Evolutionary conservation across 2,329 filamentous ascomycete species (phyloP).

Genomic region (Ophiostoma angusticollis): DNA sequence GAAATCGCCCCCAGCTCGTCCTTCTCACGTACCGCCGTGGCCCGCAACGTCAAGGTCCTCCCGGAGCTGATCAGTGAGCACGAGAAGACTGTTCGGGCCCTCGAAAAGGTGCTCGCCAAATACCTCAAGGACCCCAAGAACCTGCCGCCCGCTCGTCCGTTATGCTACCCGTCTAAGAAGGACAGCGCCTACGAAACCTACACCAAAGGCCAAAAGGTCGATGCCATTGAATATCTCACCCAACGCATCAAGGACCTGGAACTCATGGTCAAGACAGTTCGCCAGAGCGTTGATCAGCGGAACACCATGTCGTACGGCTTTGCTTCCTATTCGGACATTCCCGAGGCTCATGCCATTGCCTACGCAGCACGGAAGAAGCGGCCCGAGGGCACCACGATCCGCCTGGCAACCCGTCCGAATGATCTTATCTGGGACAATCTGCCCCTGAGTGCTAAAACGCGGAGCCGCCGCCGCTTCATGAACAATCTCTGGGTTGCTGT

Average conservation of each 20-base stretch:
- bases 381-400: slow-evolving; percentile 63
- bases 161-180: slow-evolving; percentile 67
- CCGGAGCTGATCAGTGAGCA: slow-evolving; percentile 78
- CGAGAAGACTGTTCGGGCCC: slow-evolving; percentile 61
- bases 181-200: slow-evolving; percentile 55
- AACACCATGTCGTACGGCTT: slow-evolving; percentile 89
- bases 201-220: slow-evolving; percentile 61
- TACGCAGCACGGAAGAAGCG: slow-evolving; percentile 70
- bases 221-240: slow-evolving; percentile 89
- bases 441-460: slow-evolving; percentile 52
- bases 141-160: slow-evolving; percentile 63
- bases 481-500: slow-evolving; percentile 76
- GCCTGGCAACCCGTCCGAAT: slow-evolving; percentile 70
- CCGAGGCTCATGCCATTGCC: slow-evolving; percentile 77
- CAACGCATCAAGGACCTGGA: slow-evolving; percentile 74
- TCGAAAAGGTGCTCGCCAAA: slow-evolving; percentile 75
- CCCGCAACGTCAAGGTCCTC: slow-evolving; percentile 82
- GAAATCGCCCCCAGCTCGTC: slow-evolving; percentile 65
- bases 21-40: slow-evolving; percentile 68
- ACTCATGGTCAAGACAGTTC: slow-evolving; percentile 68
- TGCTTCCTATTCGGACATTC: slow-evolving; percentile 80
- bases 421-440: slow-evolving; percentile 97
- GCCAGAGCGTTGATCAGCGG: slow-evolving; percentile 70
- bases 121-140: slow-evolving; percentile 81
- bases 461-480: slow-evolving; percentile 59